Base-by-base conservation (phyloP, 192 early-diverging fungal genomes). In the Coemansia sp. region DNA sequence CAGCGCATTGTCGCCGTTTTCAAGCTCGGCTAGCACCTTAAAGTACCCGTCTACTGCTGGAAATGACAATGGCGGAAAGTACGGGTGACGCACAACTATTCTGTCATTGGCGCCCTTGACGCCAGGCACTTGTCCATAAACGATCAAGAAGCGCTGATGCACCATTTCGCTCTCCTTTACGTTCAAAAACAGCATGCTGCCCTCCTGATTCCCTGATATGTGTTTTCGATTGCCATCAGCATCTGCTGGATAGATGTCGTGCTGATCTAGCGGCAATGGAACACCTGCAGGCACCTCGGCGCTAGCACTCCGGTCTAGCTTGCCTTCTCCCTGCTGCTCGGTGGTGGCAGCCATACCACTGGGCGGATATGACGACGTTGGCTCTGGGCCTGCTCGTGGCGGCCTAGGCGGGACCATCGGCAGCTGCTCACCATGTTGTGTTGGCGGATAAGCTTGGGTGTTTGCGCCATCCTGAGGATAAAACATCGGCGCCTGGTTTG, bases 1-100 rank as follows among this genome's bases (percentile, higher is more conserved):
- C n/a, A 86, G 70, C 5, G 56, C 57, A 45, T 86, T 86, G 26
- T 54, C 59, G 35, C 84, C 84, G 54, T 61, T 79, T 52, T 78
- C 71, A 20, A 86, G 70, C 59, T 83, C 82, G 0, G 82, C 83
- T 16, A 86, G 68, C 8, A 65, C 69, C 63, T 86, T 86, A 49
- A 84, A 86, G 61, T 79, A 74, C 10, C 80, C 81, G 42, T 83
- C 70, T 6, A 81, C 66, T 20, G 74, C 73, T 0, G 81, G 83
- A 56, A 82, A 86, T 3, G 45, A 55, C 6, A 76, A 63, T 14
- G 74, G 57, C 14, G 84, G 84, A 31, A 82, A 86, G 57, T 61
- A 74, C 20, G 65, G 59, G n/a, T 76, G 64, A 19, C 61, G 68
- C 16, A 78, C 61, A 14, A 78, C 65, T 12, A 68, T 41, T 15